Percentiles rank a stretch among this genome's conserved stretches.
phyloP scores from a whole-genome alignment of 1,284 basidiomycete genomes.

The Pterulicium gracile region DNA sequence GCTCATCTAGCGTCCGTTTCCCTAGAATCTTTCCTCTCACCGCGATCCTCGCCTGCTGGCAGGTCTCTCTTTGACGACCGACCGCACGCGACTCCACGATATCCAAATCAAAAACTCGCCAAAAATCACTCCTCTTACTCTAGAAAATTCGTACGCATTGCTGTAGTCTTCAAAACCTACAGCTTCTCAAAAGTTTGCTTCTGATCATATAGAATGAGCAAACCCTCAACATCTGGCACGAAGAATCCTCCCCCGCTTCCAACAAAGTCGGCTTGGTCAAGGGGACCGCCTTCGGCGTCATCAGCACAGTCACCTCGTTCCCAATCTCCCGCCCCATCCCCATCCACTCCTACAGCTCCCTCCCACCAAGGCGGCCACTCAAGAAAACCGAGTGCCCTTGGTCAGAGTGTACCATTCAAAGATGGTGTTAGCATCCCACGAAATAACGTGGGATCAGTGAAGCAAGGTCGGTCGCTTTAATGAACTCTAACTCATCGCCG shows the following conservation, averaged over 20 bases:
- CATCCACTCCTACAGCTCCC: slow-evolving; percentile 32
- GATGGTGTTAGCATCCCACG: slow-evolving; percentile 61
- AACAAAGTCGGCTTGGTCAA: slow-evolving; percentile 74
- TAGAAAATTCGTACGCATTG: neutral
- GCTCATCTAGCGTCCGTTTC: slow-evolving; percentile 1
- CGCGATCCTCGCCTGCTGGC: slow-evolving; percentile 1
- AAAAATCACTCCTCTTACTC: neutral
- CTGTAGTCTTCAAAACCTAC: too few species aligned
- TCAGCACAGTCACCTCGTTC: slow-evolving; percentile 57
- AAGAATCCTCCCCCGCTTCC: slow-evolving; percentile 63
- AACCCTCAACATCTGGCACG: slow-evolving; percentile 59
- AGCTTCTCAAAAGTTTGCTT: too few species aligned
- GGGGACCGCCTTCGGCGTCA: slow-evolving; percentile 60
- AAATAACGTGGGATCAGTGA: slow-evolving; percentile 45
- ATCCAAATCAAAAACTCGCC: neutral
- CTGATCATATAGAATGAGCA: slow-evolving; percentile 52
- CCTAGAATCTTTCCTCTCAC: neutral
- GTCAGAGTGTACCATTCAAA: slow-evolving; percentile 59
- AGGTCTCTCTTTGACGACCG: slow-evolving; percentile 2
- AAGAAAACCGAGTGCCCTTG: slow-evolving; percentile 59
- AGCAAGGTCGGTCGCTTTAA: slow-evolving; percentile 37
- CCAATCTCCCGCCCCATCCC: slow-evolving; percentile 59
- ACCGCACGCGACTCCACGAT: slow-evolving; percentile 1
- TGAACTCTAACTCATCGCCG: slow-evolving; percentile 6
- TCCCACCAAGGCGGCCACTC: slow-evolving; percentile 45